Conservation (phyloP, 1,284 basidiomycete species). For the Somion occarium region DNA sequence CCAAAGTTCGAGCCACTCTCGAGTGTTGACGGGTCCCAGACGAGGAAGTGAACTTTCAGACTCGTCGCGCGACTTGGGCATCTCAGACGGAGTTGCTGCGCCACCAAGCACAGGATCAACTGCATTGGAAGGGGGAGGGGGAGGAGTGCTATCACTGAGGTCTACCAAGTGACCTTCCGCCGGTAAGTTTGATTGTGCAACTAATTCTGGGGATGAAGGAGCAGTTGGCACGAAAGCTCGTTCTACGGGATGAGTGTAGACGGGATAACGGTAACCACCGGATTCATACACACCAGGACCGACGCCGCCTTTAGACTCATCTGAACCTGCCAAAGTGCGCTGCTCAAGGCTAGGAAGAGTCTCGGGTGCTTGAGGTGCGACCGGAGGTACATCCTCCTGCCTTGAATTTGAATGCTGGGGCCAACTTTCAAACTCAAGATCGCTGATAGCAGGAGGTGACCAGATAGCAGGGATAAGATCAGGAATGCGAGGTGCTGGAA, state of each 20-base stretch:
- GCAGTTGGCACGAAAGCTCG: too few relatives aligned
- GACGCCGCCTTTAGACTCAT: too few relatives aligned
- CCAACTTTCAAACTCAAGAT: too few relatives aligned
- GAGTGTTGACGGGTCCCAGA: slow-evolving; percentile 20
- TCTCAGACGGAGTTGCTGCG: slow-evolving; percentile 7
- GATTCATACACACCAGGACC: too few relatives aligned
- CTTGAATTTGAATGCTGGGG: too few relatives aligned
- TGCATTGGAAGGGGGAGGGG: background rate
- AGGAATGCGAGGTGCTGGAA: slow-evolving; percentile 5
- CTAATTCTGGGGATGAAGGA: background rate
- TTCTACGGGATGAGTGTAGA: too few relatives aligned
- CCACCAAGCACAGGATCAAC: slow-evolving; percentile 1
- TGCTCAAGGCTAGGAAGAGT: background rate
- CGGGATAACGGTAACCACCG: too few relatives aligned
- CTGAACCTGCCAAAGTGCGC: background rate
- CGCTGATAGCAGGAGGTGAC: slow-evolving; percentile 11
- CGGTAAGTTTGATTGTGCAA: background rate
- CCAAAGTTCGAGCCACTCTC: slow-evolving; percentile 27
- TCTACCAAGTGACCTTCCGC: slow-evolving; percentile 4
- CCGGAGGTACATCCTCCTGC: background rate
- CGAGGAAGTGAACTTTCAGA: slow-evolving; percentile 1
- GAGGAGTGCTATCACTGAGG: slow-evolving; percentile 6
- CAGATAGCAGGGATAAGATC: slow-evolving; percentile 13
- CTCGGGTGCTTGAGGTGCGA: background rate
- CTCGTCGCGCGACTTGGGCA: background rate